Percentiles rank a stretch among this genome's conserved stretches.
phyloP scores from a whole-genome alignment of 768 basidiomycete genomes.

The Psilocybe subaeruginosa region DNA sequence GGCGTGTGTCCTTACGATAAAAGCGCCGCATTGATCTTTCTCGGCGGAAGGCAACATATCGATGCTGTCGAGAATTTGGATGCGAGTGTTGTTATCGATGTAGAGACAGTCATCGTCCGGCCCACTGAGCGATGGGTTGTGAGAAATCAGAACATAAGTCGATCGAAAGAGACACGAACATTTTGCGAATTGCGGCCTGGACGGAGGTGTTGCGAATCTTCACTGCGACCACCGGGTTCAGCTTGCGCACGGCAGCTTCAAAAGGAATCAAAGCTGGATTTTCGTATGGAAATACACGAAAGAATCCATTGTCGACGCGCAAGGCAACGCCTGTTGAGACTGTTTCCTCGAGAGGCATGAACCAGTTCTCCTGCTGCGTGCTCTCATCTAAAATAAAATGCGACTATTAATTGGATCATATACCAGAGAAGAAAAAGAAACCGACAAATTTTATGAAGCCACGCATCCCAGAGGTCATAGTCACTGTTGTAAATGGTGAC shows the following conservation, averaged over 20 bases:
- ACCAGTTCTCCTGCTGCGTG: conserved; percentile 75
- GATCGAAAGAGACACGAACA: conserved; percentile 44
- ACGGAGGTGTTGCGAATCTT: conserved; percentile 76
- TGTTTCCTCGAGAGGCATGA: conserved; percentile 76
- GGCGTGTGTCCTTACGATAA: conserved; percentile 49
- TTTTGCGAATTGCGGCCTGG: conserved; percentile 72
- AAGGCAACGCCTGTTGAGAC: conserved; percentile 75
- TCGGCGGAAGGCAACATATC: conserved; percentile 71
- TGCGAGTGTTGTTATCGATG: conserved; percentile 81
- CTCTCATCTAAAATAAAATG: conserved; percentile 46
- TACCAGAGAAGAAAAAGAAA: not conserved
- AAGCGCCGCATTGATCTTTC: conserved; percentile 89
- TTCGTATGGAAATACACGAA: conserved; percentile 88
- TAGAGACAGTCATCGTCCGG: conserved; percentile 58
- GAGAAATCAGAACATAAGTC: not conserved
- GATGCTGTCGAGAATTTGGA: conserved; percentile 80
- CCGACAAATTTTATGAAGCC: conserved; percentile 76
- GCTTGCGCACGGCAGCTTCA: conserved; percentile 71
- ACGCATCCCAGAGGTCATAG: conserved; percentile 80
- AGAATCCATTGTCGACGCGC: conserved; percentile 60
- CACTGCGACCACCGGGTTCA: conserved; percentile 86
- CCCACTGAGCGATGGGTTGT: conserved; percentile 36
- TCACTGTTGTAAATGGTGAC: conserved; percentile 59
- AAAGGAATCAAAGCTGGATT: conserved; percentile 75
- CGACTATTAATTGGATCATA: not conserved